A percentile compares a stretch with the other conserved stretches of the same genome.
phyloP scores from a whole-genome alignment of 2,329 filamentous ascomycete species.

The Aschersonia sp. region DNA sequence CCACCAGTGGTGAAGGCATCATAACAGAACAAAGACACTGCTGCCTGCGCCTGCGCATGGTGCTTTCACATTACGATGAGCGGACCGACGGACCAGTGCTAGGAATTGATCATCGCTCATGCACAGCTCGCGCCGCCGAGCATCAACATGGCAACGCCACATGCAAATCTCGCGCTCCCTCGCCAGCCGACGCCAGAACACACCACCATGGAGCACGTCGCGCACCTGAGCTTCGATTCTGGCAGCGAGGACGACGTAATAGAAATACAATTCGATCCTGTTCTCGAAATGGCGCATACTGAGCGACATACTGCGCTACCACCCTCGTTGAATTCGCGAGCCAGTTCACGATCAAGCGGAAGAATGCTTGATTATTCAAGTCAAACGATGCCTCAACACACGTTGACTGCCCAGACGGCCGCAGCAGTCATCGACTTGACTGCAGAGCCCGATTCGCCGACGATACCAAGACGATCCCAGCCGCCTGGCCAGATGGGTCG shows the following conservation, averaged over 20 bases:
- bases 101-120: no score
- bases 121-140: no score
- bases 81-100: no score
- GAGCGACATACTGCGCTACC: neutral
- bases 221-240: conserved; percentile 5
- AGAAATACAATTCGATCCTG: conserved; percentile 14
- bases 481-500: conserved; percentile 7
- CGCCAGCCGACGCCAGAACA: no score
- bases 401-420: neutral
- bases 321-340: neutral
- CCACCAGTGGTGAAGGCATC: no score
- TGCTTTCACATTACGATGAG: no score
- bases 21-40: neutral
- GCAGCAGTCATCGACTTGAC: conserved; percentile 33
- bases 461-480: conserved; percentile 18
- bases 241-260: conserved; percentile 18
- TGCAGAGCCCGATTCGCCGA: conserved; percentile 32
- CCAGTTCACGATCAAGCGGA: neutral
- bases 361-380: neutral
- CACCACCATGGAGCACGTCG: conserved; percentile 6
- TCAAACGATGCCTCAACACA: no score
- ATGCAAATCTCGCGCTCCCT: no score
- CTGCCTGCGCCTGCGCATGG: no score
- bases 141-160: no score
- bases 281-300: neutral